phyloP scores from a whole-genome alignment of 495 filamentous ascomycete species.

The Sordaria brevicollis region DNA sequence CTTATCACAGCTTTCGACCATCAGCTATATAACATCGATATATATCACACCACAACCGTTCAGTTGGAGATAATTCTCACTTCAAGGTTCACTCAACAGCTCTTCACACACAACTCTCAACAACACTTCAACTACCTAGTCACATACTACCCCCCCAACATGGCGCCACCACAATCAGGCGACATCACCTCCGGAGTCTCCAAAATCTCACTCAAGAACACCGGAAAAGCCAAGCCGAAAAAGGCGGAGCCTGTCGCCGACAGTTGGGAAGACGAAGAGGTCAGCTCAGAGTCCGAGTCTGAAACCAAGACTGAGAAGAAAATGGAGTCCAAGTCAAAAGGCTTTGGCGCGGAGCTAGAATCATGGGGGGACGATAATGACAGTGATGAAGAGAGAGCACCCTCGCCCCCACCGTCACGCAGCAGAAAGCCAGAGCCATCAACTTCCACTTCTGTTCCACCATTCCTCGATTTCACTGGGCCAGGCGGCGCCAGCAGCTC shows the following conservation, averaged over 20 bases:
- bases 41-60: background rate
- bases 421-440: background rate
- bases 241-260: slow-evolving; percentile 49
- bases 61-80: background rate
- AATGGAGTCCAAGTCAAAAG: slow-evolving; percentile 1
- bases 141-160: background rate
- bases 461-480: slow-evolving; percentile 1
- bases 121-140: background rate
- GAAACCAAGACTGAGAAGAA: slow-evolving; percentile 14
- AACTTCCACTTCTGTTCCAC: background rate
- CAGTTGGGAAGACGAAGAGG: slow-evolving; percentile 76
- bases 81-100: background rate
- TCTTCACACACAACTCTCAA: background rate
- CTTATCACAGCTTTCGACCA: background rate
- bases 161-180: slow-evolving; percentile 11
- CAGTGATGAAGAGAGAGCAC: background rate
- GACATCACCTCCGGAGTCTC: slow-evolving; percentile 19
- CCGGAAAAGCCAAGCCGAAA: slow-evolving; percentile 16
- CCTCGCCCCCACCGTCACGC: background rate
- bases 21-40: background rate
- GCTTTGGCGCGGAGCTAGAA: background rate
- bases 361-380: background rate
- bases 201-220: slow-evolving; percentile 28
- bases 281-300: slow-evolving; percentile 33
- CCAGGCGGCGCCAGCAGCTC: slow-evolving; percentile 6